Percentiles rank a stretch among this genome's conserved stretches.
Conservation (phyloP, 2,329 filamentous ascomycete species). For the Fulvia fulva region DNA sequence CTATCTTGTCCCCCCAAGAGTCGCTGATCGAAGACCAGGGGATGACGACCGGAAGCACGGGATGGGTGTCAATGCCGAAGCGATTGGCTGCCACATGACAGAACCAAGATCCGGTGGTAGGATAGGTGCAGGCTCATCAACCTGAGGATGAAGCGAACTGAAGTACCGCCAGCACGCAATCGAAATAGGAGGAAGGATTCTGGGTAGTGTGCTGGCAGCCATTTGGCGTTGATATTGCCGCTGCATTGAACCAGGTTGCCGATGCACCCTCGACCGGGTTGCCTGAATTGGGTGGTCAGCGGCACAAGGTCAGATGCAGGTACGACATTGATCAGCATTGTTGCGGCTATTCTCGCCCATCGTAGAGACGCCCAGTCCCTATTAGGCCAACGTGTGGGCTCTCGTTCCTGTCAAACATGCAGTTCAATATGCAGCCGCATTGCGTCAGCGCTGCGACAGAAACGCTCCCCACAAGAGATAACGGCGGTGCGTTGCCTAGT, state of each 20-base stretch:
- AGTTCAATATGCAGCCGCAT: conserved; percentile 15
- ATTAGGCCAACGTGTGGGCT: neutral
- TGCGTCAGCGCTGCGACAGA: conserved; percentile 16
- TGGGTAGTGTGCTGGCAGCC: conserved; percentile 3
- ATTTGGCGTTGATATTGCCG: neutral
- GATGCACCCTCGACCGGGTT: conserved; percentile 21
- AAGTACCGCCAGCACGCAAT: conserved; percentile 6
- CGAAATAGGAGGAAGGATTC: conserved; percentile 1
- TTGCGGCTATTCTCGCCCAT: conserved; percentile 1
- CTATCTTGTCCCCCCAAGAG: conserved; percentile 14
- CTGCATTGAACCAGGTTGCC: conserved; percentile 16
- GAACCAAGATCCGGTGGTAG: neutral
- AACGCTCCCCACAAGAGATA: conserved; percentile 12
- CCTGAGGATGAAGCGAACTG: conserved; percentile 3
- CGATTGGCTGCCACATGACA: conserved; percentile 9
- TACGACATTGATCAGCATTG: conserved; percentile 23
- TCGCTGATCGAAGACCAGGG: conserved; percentile 8
- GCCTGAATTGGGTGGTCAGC: conserved; percentile 14
- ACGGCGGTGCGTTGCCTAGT: conserved; percentile 11
- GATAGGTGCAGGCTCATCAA: conserved; percentile 8
- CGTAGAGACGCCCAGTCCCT: neutral
- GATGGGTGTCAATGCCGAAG: conserved; percentile 12
- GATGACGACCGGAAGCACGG: conserved; percentile 2
- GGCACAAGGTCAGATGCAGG: conserved; percentile 18
- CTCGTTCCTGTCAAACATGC: conserved; percentile 19